Evolutionary conservation across 129 eudicot genomes (phyloP), one percentile per base, ranked within the genome.

Genomic region (Sambucus nigra): DNA sequence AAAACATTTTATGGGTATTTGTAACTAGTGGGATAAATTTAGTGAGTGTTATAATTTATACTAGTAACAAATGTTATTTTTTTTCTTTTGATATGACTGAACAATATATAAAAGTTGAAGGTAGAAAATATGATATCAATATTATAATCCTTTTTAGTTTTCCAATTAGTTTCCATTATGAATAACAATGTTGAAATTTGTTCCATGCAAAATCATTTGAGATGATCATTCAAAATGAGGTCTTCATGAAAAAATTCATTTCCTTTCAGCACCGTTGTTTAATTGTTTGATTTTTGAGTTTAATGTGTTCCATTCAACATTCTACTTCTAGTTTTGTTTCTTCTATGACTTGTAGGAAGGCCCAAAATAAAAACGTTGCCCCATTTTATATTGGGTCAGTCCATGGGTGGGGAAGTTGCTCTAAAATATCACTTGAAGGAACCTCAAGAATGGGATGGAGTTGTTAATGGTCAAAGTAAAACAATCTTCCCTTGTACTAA

Each of bases 381-480:
- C 28, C 67, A 85, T 67, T 89, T 89, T 61, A 56, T 89, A 54
- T 67, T 89, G 48, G 97, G 95, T 20, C 95, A 89, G 70, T 89
- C 97, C 13, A 89, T 89, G 97, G 97, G 97, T 5, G 97, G 94
- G 49, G 97, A 95, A 2, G 75, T 89, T 51, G 95, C 95, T 29
- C 72, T 89, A 20, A 89, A 89, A 73, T 87, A 75, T 59, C 88
- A 69, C 64, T 77, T 84, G 5, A 89, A 79, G 69, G 80, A 74
- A 22, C 95, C 85, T 14, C 73, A 72, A 1, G 83, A 76, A 70
- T 89, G 97, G 97, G 88, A 84, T 56, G 97, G 97, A 50, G 71
- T 76, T 26, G 80, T 79, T 56, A 28, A 84, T 88, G 97, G 81
- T 91, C 32, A 88, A 76, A 72, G 97, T 88, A 88, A 76, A 54